Evolutionary conservation across 441 rosid genomes (phyloP).

Genomic region (Melastoma candidum): DNA sequence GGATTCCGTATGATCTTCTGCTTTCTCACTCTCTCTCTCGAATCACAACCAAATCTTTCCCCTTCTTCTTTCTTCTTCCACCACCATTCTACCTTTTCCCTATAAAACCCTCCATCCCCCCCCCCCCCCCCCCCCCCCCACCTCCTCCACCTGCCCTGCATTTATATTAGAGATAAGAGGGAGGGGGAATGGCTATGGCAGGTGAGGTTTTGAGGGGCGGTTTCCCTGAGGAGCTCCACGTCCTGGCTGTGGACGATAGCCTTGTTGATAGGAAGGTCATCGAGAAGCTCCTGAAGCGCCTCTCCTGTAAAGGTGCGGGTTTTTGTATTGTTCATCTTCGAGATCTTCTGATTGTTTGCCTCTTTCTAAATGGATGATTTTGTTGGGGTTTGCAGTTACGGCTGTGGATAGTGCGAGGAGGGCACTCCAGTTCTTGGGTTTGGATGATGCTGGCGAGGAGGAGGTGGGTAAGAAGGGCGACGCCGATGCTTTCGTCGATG

Average conservation of each 20-base stretch:
- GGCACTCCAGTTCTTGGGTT: conserved; percentile 86
- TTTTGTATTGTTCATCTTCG: background rate
- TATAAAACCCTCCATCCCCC: too few species aligned
- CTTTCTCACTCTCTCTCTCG: too few species aligned
- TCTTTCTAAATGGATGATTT: too few species aligned
- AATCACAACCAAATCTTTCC: too few species aligned
- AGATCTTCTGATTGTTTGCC: background rate
- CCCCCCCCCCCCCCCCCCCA: too few species aligned
- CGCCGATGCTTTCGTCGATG: background rate
- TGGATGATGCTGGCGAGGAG: conserved; percentile 39
- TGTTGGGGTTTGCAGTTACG: conserved; percentile 41
- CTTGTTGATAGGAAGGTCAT: conserved; percentile 69
- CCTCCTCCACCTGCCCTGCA: too few species aligned
- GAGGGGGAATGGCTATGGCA: conserved; percentile 24
- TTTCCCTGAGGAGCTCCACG: conserved; percentile 38
- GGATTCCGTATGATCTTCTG: too few species aligned
- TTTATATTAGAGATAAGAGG: too few species aligned
- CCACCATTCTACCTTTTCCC: too few species aligned
- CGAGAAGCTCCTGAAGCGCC: conserved; percentile 62
- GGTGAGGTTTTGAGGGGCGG: conserved; percentile 32
- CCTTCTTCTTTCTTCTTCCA: too few species aligned
- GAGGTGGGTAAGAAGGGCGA: background rate
- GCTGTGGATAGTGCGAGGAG: conserved; percentile 81
- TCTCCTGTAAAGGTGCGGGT: conserved; percentile 61
- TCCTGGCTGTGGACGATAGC: conserved; percentile 91